phyloP scores from a whole-genome alignment of 495 filamentous ascomycete species.

The Saxispiralis lemnorum region DNA sequence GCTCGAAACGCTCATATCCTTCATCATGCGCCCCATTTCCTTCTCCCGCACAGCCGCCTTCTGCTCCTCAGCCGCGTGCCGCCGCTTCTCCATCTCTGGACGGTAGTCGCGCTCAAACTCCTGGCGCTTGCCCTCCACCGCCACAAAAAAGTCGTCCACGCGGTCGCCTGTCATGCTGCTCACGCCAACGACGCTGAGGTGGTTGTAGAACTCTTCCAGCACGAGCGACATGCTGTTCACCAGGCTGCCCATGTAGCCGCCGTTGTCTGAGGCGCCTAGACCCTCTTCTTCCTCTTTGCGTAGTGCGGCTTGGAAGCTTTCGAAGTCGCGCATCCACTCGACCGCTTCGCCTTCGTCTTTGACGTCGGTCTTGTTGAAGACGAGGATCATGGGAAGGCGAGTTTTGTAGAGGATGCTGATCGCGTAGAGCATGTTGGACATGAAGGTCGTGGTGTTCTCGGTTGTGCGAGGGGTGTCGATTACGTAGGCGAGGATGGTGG shows the following conservation, averaged over 20 bases:
- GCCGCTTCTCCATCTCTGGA: conserved; percentile 70
- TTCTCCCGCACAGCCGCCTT: conserved; percentile 53
- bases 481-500: conserved; percentile 90
- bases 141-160: conserved; percentile 80
- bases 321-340: conserved; percentile 99
- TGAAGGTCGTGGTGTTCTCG: conserved; percentile 76
- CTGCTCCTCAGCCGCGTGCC: conserved; percentile 53
- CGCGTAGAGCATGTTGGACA: conserved; percentile 99
- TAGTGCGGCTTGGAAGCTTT: conserved; percentile 80
- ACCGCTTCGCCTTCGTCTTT: conserved; percentile 67
- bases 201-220: conserved; percentile 92
- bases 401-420: conserved; percentile 98
- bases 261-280: conserved; percentile 52
- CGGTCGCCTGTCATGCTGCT: conserved; percentile 85
- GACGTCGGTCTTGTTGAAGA: conserved; percentile 97
- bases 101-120: conserved; percentile 87
- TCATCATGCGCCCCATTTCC: conserved; percentile 83
- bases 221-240: conserved; percentile 95
- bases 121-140: conserved; percentile 65
- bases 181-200: conserved; percentile 80
- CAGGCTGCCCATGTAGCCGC: conserved; percentile 92
- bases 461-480: conserved; percentile 89
- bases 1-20: conserved; percentile 66
- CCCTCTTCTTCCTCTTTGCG: conserved; percentile 59
- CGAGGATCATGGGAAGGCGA: conserved; percentile 90